A percentile compares a stretch with the other conserved stretches of the same genome.
phyloP scores from a whole-genome alignment of 768 basidiomycete species.

The Dictyophora rubrovolvata region DNA sequence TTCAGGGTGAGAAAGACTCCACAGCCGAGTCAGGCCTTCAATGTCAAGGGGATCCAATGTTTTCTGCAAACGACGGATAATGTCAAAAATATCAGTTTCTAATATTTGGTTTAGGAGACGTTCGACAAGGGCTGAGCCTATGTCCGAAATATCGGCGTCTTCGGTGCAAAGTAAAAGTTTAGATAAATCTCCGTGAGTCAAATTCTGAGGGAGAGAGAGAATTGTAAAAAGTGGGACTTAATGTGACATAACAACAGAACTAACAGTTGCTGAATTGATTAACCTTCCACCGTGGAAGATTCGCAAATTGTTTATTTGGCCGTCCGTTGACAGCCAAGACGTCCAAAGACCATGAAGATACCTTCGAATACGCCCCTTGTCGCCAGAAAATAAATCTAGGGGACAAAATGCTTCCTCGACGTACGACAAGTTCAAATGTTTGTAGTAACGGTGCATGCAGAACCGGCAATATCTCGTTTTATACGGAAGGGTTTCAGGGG shows the following conservation, averaged over 20 bases:
- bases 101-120: slow-evolving; percentile 40
- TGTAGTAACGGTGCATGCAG: slow-evolving; percentile 74
- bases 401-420: slow-evolving; percentile 61
- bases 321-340: slow-evolving; percentile 56
- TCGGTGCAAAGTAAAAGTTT: neutral
- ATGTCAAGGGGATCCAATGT: slow-evolving; percentile 77
- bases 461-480: slow-evolving; percentile 79
- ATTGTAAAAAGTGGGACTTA: neutral
- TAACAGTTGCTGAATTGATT: slow-evolving; percentile 48
- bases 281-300: slow-evolving; percentile 62
- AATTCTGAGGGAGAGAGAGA: neutral
- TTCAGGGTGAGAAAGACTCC: slow-evolving; percentile 10
- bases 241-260: slow-evolving; percentile 15
- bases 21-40: slow-evolving; percentile 50
- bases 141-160: neutral
- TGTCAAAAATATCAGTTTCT: slow-evolving; percentile 40
- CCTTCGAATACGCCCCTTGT: slow-evolving; percentile 44
- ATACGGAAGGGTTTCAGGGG: slow-evolving; percentile 39
- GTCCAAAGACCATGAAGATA: slow-evolving; percentile 68
- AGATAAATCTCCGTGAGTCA: neutral
- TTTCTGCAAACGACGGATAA: slow-evolving; percentile 54
- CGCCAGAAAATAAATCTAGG: slow-evolving; percentile 77
- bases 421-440: slow-evolving; percentile 23
- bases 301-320: slow-evolving; percentile 70
- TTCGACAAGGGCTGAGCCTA: slow-evolving; percentile 35